Evolutionary conservation across 2,329 filamentous ascomycete species (phyloP), one percentile per base, ranked within the genome.

Genomic region (Graphium sp.): DNA sequence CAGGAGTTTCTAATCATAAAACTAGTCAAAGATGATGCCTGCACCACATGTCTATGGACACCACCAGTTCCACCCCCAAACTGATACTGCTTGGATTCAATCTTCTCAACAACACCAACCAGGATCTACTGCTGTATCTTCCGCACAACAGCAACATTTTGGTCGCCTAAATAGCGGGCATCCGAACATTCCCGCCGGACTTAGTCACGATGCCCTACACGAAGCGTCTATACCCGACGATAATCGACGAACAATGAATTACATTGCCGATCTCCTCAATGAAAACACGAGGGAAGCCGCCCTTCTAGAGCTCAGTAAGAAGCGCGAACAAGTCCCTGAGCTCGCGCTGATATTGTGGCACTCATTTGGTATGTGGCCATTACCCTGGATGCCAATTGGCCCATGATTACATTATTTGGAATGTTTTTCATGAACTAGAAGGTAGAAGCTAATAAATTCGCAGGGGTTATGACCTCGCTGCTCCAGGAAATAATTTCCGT

Each of bases 401-500:
- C 7, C 21, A 19, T 31, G 13, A n/a, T 35, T 41, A 39, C 20
- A 17, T 22, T 25, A 13, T 10, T 11, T n/a, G 7, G n/a, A 11
- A 20, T 18, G 34, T 35, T 33, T 22, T 23, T 30, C n/a, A n/a
- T n/a, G n/a, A n/a, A n/a, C n/a, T n/a, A n/a, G n/a, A n/a, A n/a
- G n/a, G n/a, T n/a, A n/a, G 13, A 28, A 10, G 9, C 16, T 28
- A 23, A 20, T 22, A 5, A 14, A 6, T 24, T 18, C 38, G 15
- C 39, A 93, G 84, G 85, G 44, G 89, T 98, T 46, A 98, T 98
- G 89, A 94, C 89, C 25, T 92, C 84, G 31, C 64, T 98, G 15
- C 68, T 95, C 19, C 87, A 95, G 53, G 89, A 98, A 57, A 98
- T 98, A 49, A 98, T 98, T 47, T 94, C 87, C 8, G 89, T 98